Evolutionary conservation across 805 yeast genomes (phyloP), one percentile per base, ranked within the genome.

Genomic region (Wickerhamiella spandovensis): DNA sequence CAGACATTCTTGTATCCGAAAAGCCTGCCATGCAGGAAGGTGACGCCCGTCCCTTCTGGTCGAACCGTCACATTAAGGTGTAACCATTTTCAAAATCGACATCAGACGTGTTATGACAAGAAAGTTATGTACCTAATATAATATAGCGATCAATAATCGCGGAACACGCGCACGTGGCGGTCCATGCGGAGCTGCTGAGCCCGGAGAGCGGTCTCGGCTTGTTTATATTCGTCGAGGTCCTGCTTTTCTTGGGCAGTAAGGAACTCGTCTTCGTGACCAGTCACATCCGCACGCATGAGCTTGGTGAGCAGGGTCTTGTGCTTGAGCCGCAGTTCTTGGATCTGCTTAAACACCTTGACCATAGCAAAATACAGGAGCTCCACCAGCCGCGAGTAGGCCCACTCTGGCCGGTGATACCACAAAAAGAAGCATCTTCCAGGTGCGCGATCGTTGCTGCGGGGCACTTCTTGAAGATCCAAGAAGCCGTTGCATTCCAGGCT

Each of bases 381-480:
- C 48, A 72, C 65, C 60, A 78, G 61, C 22, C 72, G 68, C 46
- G 69, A 66, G 53, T 73, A 73, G 2, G 79, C 74, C 51, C 74
- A 74, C 17, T 60, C 64, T n/a, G 77, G 74, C 35, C 78, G 79
- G 57, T 79, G 82, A 60, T 87, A 75, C 72, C 87, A 92, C 32
- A 89, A 73, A 62, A 78, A 92, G 25, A 84, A 82, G 1, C 97
- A 82, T 57, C 95, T 79, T 41, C 85, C 79, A 0, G 97, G 95
- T 2, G 95, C 89, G 57, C 97, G 75, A 64, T 92, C 97, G 22
- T 79, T 81, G 8, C 95, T 82, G 59, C 90, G 77, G 12, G 97
- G 97, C 25, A 92, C 83, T 67, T 92, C 98, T 66, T 90, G 97
- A 37, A 89, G 74, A 62, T 90, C 95, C 18, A 89, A 69, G 18